These are phyloP conservation scores for Skeletonema menzelii DNA, from an alignment of 108 stramenopile genomes.

Conservation along the genomic window DNA sequence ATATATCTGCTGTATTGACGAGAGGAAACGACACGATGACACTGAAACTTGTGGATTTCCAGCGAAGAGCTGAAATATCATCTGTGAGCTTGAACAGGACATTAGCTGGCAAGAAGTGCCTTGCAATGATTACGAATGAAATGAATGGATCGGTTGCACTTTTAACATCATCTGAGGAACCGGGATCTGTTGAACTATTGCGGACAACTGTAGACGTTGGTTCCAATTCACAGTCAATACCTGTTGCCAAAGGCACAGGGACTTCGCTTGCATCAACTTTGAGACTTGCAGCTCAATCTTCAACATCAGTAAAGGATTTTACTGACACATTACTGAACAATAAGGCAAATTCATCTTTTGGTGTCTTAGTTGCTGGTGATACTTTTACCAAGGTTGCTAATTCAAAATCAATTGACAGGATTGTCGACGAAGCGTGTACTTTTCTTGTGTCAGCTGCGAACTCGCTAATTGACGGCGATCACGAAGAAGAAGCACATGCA, in stretches of 20 bases:
- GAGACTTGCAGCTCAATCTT: constrained; percentile 29
- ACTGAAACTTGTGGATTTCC: constrained; percentile 42
- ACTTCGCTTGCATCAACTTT: constrained; percentile 41
- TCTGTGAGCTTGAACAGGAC: constrained; percentile 19
- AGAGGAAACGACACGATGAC: constrained; percentile 10
- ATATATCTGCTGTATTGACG: constrained; percentile 31
- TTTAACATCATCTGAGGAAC: constrained; percentile 14
- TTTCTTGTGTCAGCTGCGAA: constrained; percentile 17
- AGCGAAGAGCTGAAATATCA: constrained; percentile 41
- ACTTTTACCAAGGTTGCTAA: neutral
- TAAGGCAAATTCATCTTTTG: neutral
- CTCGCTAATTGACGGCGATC: constrained; percentile 9
- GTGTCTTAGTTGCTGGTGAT: neutral
- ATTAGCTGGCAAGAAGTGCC: constrained; percentile 33
- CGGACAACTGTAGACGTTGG: constrained; percentile 5
- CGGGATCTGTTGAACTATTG: constrained; percentile 24
- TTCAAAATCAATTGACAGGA: neutral
- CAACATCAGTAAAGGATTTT: neutral
- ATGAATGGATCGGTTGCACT: constrained; percentile 43
- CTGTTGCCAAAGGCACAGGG: neutral
- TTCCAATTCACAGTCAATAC: neutral
- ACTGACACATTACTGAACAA: neutral
- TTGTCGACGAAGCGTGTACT: constrained; percentile 12
- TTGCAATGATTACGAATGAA: constrained; percentile 44
- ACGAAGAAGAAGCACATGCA: neutral